These are phyloP conservation scores for Aegle marmelos DNA, from an alignment of 345 rosid genomes.

Conservation along the genomic window DNA sequence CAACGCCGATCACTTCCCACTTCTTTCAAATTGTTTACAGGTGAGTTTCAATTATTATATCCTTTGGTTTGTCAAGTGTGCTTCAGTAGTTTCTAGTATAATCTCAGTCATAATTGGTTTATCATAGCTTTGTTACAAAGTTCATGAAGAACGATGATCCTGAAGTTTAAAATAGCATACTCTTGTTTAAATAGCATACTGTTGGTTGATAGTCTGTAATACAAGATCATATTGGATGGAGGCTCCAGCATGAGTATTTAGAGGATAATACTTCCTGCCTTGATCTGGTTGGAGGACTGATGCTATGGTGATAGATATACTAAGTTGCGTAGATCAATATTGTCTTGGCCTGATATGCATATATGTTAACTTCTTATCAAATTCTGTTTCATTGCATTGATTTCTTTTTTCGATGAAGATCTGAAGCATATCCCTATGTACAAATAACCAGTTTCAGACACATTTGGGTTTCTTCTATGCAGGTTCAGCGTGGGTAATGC, in stretches of 20 bases:
- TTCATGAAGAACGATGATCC: background rate
- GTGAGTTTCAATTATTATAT: conserved; percentile 30
- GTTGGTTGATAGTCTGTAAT: background rate
- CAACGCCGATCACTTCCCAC: conserved; percentile 91
- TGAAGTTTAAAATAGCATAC: background rate
- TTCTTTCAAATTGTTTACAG: conserved; percentile 83
- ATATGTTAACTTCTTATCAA: background rate
- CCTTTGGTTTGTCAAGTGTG: background rate
- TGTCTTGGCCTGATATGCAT: background rate
- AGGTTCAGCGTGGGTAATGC: conserved; percentile 93
- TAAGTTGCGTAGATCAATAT: background rate
- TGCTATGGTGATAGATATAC: background rate
- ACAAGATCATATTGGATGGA: background rate
- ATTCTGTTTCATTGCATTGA: background rate
- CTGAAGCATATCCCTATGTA: background rate
- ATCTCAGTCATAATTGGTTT: background rate
- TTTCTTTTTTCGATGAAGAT: background rate
- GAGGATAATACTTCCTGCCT: background rate
- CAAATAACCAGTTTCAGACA: background rate
- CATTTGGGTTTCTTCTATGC: conserved; percentile 13
- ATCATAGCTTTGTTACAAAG: background rate
- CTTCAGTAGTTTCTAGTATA: background rate
- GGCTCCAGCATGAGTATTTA: background rate
- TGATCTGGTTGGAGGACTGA: background rate
- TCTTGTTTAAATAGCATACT: background rate